Percentiles rank a stretch among this genome's conserved stretches.
These are phyloP conservation scores for Kalaharituber pfeilii DNA, from an alignment of 2,329 filamentous ascomycete genomes.

Conservation along the genomic window DNA sequence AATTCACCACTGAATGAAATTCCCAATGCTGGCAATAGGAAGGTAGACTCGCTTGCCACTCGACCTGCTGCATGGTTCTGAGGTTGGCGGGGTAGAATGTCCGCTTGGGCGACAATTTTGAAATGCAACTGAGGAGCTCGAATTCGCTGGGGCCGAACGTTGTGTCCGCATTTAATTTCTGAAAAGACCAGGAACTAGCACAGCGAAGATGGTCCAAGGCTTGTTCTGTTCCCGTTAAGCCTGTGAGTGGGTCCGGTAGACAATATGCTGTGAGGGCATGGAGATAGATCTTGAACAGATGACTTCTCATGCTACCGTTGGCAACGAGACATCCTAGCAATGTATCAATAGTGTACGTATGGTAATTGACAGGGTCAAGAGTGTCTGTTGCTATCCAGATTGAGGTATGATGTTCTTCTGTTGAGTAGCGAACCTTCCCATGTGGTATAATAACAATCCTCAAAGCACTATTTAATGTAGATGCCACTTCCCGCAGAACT, in stretches of 20 bases:
- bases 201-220: conserved; percentile 35
- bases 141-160: neutral
- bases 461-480: no score
- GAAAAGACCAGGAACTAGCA: neutral
- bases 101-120: neutral
- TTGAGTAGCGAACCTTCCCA: no score
- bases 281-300: conserved; percentile 36
- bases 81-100: neutral
- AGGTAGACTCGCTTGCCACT: neutral
- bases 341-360: conserved; percentile 35
- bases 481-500: conserved; percentile 26
- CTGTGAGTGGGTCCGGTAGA: conserved; percentile 34
- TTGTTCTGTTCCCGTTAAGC: conserved; percentile 38
- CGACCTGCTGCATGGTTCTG: neutral
- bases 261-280: conserved; percentile 39
- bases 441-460: no score
- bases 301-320: conserved; percentile 36
- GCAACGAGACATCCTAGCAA: conserved; percentile 35
- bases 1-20: neutral
- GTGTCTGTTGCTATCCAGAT: neutral
- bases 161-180: neutral
- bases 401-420: neutral
- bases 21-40: neutral
- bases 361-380: conserved; percentile 19
- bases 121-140: neutral